phyloP scores from a whole-genome alignment of 2,329 filamentous ascomycete genomes.

The Metarhizium anisopliae region DNA sequence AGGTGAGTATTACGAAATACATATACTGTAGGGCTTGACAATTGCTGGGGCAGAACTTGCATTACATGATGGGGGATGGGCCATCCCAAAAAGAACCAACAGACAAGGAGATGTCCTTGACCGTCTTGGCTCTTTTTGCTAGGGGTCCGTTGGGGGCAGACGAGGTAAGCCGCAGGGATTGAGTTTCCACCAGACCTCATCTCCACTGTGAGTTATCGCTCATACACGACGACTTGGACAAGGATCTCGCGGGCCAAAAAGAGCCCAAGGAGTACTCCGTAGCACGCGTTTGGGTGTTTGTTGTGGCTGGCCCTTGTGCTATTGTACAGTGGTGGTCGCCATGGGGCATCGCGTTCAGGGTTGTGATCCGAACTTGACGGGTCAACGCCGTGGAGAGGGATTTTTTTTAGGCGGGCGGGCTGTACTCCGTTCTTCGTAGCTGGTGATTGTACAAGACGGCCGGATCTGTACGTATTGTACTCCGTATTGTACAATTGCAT shows the following conservation, averaged over 20 bases:
- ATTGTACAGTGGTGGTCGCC: not conserved
- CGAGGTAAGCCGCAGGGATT: not conserved
- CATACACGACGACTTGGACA: conserved; percentile 1
- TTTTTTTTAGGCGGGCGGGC: too few species aligned
- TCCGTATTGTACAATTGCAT: not conserved
- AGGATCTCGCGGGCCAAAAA: not conserved
- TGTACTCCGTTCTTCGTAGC: not conserved
- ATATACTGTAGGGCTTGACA: not conserved
- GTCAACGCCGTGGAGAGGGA: too few species aligned
- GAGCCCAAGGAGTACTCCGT: not conserved
- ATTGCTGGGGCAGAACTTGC: not conserved
- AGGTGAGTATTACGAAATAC: not conserved
- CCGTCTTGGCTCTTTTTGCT: not conserved
- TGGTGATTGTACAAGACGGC: too few species aligned
- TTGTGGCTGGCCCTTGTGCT: not conserved
- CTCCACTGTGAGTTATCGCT: conserved; percentile 5
- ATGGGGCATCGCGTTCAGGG: not conserved
- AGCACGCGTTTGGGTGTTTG: not conserved
- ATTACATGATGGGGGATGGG: not conserved
- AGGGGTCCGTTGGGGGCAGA: not conserved
- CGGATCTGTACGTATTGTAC: not conserved
- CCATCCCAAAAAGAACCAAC: not conserved
- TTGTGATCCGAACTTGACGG: not conserved
- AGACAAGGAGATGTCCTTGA: not conserved
- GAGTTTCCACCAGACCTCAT: not conserved